phyloP scores from a whole-genome alignment of 2,329 filamentous ascomycete genomes.

The Diaporthe humulicola region DNA sequence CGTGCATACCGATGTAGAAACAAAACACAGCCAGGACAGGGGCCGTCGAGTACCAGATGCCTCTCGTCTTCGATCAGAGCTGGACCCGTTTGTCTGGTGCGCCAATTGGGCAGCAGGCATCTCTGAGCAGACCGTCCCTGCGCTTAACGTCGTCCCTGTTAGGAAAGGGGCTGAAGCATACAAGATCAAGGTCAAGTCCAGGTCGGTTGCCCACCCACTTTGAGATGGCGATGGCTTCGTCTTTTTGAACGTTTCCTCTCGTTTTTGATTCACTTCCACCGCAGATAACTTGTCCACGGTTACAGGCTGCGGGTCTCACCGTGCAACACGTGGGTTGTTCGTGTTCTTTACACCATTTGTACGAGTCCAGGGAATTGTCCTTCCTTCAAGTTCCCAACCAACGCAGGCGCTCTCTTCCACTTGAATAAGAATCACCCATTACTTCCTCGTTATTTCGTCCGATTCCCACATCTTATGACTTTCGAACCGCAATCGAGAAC shows the following conservation, averaged over 20 bases:
- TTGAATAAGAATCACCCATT: neutral
- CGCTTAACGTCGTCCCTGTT: neutral
- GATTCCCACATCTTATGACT: neutral
- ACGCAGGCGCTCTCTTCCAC: neutral
- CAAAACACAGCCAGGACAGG: slow-evolving; percentile 35
- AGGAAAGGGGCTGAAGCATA: slow-evolving; percentile 3
- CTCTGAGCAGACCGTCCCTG: slow-evolving; percentile 12
- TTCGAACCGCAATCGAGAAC: neutral
- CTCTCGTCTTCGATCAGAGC: neutral
- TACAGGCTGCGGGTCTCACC: neutral
- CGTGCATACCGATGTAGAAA: slow-evolving; percentile 28
- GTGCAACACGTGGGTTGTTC: slow-evolving; percentile 19
- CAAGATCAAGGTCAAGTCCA: slow-evolving; percentile 3
- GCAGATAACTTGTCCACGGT: neutral
- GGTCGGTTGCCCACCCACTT: neutral
- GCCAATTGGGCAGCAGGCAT: slow-evolving; percentile 14
- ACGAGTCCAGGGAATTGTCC: neutral
- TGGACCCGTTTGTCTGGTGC: neutral
- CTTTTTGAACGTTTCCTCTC: neutral
- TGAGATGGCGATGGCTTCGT: neutral
- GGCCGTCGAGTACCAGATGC: neutral
- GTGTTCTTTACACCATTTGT: neutral
- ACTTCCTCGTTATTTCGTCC: neutral
- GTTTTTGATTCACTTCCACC: neutral
- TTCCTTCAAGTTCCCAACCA: neutral